Base-by-base conservation (phyloP, 1,284 basidiomycete genomes). In the Pseudozyma pruni region DNA sequence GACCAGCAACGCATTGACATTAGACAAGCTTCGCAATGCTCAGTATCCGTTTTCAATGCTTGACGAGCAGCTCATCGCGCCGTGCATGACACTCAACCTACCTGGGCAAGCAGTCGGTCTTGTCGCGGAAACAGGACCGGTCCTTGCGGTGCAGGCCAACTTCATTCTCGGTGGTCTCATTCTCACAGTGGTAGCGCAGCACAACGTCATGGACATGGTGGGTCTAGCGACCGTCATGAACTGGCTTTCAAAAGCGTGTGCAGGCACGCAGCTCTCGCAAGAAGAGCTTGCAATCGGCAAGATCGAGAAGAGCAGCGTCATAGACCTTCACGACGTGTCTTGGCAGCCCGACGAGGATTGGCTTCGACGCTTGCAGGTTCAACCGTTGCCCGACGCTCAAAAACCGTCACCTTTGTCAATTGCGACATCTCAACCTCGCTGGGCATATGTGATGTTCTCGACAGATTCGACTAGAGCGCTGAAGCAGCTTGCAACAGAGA, bases 181-280 rank as follows among this genome's bases (percentile, higher is more conserved):
- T 13, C 33, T 46, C 32, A 46, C 44, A 1, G 16, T 46, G 10
- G 44, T 35, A 8, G 44, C 16, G 4, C 44, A 46, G 33, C 44
- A 46, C 33, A 46, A 46, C 22, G 44, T 46, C 20, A 46, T 46
- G 44, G 44, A 46, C 33, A 46, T 46, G 32, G 44, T 35, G 5
- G 44, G 44, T 23, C 32, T 23, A 22, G 20, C 44, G 16, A 25
- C 13, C 20, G 17, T 46, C 32, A 35, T 46, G 22, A 46, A 19
- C 22, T 46, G 44, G 44, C 44, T 46, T 25, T 46, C 44, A 4
- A 35, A 23, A n/a, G 44, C 44, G 10, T 46, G 44, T 25, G 20
- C 20, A 7, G 44, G 44, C 2, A 3, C 3, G n/a, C 2, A 14
- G 11, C 25, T 46, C 13, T 16, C 19, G 3, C 8, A 16, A 8